These are phyloP conservation scores for Inonotus hispidus DNA, from an alignment of 1,284 basidiomycete species.

Conservation along the genomic window DNA sequence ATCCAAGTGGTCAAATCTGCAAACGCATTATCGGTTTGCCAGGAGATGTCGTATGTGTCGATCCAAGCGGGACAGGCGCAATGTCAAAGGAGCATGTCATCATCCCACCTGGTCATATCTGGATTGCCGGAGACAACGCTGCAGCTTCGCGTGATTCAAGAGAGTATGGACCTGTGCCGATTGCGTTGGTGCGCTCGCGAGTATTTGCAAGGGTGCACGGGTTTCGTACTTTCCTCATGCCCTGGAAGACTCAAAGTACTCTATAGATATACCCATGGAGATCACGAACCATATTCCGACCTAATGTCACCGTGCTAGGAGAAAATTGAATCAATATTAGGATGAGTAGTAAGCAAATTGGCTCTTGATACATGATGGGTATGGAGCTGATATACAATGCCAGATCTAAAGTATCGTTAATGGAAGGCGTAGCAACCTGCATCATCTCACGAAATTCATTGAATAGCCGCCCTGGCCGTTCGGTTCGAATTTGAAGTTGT, in stretches of 20 bases:
- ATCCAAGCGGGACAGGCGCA: slow-evolving; percentile 64
- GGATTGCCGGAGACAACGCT: slow-evolving; percentile 91
- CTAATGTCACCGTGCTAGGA: neutral
- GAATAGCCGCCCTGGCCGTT: slow-evolving; percentile 93
- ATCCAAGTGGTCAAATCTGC: slow-evolving; percentile 71
- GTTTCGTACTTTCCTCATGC: slow-evolving; percentile 23
- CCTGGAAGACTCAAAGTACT: slow-evolving; percentile 2
- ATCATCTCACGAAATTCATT: slow-evolving; percentile 64
- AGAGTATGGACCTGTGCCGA: slow-evolving; percentile 86
- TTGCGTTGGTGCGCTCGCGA: slow-evolving; percentile 75
- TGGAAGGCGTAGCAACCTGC: neutral
- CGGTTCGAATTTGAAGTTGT: slow-evolving; percentile 93
- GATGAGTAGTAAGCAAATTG: neutral
- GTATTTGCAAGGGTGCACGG: slow-evolving; percentile 64
- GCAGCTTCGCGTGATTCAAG: slow-evolving; percentile 83
- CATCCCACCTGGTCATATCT: slow-evolving; percentile 83
- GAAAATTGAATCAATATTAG: neutral
- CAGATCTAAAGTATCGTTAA: neutral
- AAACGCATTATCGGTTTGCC: slow-evolving; percentile 90
- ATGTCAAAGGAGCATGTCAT: slow-evolving; percentile 65
- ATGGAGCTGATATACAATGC: neutral
- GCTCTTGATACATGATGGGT: neutral
- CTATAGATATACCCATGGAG: slow-evolving; percentile 49
- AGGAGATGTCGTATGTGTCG: slow-evolving; percentile 86
- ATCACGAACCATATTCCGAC: slow-evolving; percentile 40